These are phyloP conservation scores for Heliosperma pusillum DNA, from an alignment of 148 eudicot genomes.

Conservation along the genomic window DNA sequence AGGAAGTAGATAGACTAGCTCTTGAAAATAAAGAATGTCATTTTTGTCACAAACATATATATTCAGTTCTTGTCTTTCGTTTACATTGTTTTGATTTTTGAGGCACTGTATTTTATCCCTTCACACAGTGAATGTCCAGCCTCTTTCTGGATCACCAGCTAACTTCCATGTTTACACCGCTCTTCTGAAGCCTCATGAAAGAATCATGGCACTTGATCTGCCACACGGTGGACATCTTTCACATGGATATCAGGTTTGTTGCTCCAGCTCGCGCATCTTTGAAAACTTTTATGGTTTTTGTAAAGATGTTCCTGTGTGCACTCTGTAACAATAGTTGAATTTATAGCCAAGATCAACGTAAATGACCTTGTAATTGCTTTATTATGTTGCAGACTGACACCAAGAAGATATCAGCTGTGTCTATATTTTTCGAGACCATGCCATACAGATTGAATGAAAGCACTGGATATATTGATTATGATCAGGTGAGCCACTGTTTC, in stretches of 20 bases:
- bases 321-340: background rate
- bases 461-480: slow-evolving; percentile 93
- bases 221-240: slow-evolving; percentile 99
- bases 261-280: slow-evolving; percentile 13
- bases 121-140: slow-evolving; percentile 90
- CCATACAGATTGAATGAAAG: slow-evolving; percentile 91
- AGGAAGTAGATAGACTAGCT: slow-evolving; percentile 1
- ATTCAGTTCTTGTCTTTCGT: background rate
- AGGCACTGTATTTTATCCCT: slow-evolving; percentile 12
- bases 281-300: background rate
- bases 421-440: slow-evolving; percentile 98
- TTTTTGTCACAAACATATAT: background rate
- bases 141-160: slow-evolving; percentile 94
- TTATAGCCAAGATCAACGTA: background rate
- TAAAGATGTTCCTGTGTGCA: background rate
- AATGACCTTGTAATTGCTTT: background rate
- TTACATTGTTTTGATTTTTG: background rate
- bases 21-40: background rate
- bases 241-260: slow-evolving; percentile 91
- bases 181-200: slow-evolving; percentile 89
- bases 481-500: slow-evolving; percentile 56
- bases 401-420: slow-evolving; percentile 95
- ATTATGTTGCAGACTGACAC: slow-evolving; percentile 77
- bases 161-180: slow-evolving; percentile 98
- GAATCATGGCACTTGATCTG: slow-evolving; percentile 99